Evolutionary conservation across 2,329 filamentous ascomycete species (phyloP), one percentile per base, ranked within the genome.

Genomic region (Cladophialophora immunda): DNA sequence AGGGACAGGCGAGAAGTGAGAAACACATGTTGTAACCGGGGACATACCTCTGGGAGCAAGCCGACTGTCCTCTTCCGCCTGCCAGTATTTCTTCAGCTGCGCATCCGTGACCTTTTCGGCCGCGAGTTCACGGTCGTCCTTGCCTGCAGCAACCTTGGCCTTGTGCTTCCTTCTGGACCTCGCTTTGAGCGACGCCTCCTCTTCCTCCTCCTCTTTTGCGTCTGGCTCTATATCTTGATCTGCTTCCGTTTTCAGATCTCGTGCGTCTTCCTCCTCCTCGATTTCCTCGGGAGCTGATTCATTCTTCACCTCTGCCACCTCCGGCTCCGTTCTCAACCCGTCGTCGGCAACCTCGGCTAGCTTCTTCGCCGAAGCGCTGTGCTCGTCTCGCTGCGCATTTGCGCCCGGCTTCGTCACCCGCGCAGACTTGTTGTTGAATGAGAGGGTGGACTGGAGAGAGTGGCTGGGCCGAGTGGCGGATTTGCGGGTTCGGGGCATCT

Each of bases 21-120:
- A 19, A n/a, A 17, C 11, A 15, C 11, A 13, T 27, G 36, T 15
- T 2, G 57, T 22, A 50, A 30, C 4, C 7, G 38, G 41, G 15
- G 9, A 65, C 56, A 66, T 68, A 84, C 82, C 77, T 73, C 90
- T 82, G 50, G 87, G 86, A 19, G 92, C 87, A 66, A 84, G 85
- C 72, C 92, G 85, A 73, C 88, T 84, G 47, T 82, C 81, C 81
- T 97, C 92, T 71, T 94, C 87, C 11, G 78, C 78, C 71, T 82
- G 83, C 93, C 93, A 97, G 77, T 97, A 97, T 75, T 83, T 84
- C 73, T 86, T 86, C 69, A 98, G 89, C 73, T 92, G 88, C 56
- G 85, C 81, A 64, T 91, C 85, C 7, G 86, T 86, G 50, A 96
- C 80, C 71, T 87, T 85, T 69, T 87, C 83, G 0, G 93, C 93